Conservation (phyloP, 2,329 filamentous ascomycete genomes). For the Apiospora arundinis region DNA sequence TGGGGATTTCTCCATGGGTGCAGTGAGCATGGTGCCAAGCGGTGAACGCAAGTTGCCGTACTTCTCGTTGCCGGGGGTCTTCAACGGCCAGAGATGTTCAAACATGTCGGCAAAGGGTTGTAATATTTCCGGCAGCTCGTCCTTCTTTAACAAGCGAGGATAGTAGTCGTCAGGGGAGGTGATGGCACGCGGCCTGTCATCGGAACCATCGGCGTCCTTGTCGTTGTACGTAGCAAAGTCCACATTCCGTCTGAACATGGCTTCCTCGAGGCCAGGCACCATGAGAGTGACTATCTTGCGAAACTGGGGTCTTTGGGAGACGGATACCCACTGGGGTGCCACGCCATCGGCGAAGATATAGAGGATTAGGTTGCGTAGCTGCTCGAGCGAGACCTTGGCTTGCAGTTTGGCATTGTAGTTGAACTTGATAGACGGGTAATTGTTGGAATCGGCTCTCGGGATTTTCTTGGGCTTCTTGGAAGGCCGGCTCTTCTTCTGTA, state of each 20-base stretch:
- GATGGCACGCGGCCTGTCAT: conserved; percentile 42
- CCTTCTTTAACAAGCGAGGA: conserved; percentile 58
- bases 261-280: conserved; percentile 89
- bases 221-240: conserved; percentile 56
- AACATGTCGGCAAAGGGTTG: conserved; percentile 83
- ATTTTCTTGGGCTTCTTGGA: conserved; percentile 67
- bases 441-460: conserved; percentile 59
- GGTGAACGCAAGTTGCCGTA: conserved; percentile 85
- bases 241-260: conserved; percentile 77
- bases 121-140: conserved; percentile 59
- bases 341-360: conserved; percentile 72
- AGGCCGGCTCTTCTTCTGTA: conserved; percentile 52
- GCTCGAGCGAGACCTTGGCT: conserved; percentile 66
- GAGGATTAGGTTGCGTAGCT: conserved; percentile 67
- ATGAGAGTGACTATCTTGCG: conserved; percentile 87
- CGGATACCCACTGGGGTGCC: conserved; percentile 69
- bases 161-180: conserved; percentile 66
- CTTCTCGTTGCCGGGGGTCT: conserved; percentile 84
- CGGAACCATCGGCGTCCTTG: conserved; percentile 36
- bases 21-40: conserved; percentile 80
- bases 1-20: conserved; percentile 71
- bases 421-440: conserved; percentile 66
- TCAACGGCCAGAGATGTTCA: conserved; percentile 86
- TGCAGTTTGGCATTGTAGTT: conserved; percentile 64
- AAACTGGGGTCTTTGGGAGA: conserved; percentile 67